phyloP scores from a whole-genome alignment of 805 yeast species.

The Wickerhamiella sergipiensis region DNA sequence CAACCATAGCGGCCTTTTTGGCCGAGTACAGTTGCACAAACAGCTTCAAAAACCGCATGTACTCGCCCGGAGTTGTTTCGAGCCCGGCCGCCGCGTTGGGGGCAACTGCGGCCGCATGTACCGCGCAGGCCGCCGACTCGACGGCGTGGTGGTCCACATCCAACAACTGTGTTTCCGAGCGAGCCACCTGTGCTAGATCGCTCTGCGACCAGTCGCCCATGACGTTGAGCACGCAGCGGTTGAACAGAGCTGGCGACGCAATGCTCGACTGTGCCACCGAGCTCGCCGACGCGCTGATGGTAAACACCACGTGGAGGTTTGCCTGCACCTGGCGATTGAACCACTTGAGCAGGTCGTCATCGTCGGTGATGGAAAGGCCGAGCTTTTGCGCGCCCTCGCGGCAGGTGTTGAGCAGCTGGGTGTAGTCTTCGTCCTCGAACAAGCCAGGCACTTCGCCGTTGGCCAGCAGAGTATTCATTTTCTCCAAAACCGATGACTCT shows the following conservation, averaged over 20 bases:
- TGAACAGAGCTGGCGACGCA: conserved; percentile 52
- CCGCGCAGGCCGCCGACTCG: not conserved
- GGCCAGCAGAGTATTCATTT: conserved; percentile 88
- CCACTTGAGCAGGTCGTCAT: conserved; percentile 64
- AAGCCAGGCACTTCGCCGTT: conserved; percentile 88
- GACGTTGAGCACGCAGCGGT: conserved; percentile 80
- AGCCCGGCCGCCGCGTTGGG: no score
- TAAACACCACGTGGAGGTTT: conserved; percentile 74
- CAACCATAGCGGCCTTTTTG: conserved; percentile 40
- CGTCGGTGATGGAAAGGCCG: conserved; percentile 47
- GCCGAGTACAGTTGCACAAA: conserved; percentile 26
- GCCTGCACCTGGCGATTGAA: conserved; percentile 50
- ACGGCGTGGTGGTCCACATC: not conserved
- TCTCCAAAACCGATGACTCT: conserved; percentile 68
- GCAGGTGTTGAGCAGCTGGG: conserved; percentile 39
- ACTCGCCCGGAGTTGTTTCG: conserved; percentile 36
- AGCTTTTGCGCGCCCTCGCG: conserved; percentile 41
- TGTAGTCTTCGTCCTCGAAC: conserved; percentile 61
- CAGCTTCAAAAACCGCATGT: conserved; percentile 35
- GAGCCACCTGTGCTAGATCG: conserved; percentile 1
- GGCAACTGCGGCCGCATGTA: not conserved
- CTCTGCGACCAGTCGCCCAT: conserved; percentile 69
- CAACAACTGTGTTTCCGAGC: not conserved
- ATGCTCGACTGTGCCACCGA: not conserved
- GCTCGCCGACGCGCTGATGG: conserved; percentile 20